These are phyloP conservation scores for Microbotryum intermedium DNA, from an alignment of 1,284 basidiomycete species.

Conservation along the genomic window DNA sequence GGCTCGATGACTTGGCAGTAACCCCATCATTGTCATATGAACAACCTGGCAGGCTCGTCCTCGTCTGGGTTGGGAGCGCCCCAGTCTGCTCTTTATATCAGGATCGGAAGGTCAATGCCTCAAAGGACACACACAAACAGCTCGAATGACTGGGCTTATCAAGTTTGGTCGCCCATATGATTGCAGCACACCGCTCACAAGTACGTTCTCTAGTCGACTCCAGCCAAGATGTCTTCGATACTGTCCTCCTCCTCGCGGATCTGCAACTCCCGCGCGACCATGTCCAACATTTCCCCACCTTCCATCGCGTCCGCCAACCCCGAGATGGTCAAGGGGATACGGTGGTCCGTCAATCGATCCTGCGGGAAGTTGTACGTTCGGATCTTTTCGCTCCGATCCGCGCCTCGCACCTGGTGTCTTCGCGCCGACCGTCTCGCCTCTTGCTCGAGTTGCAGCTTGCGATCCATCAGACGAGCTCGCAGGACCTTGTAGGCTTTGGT, in stretches of 20 bases:
- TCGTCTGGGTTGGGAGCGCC: too few species aligned
- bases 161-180: too few species aligned
- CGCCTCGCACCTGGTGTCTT: slow-evolving; percentile 62
- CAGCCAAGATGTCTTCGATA: slow-evolving; percentile 12
- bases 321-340: slow-evolving; percentile 66
- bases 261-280: slow-evolving; percentile 18
- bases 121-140: too few species aligned
- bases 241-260: slow-evolving; percentile 18
- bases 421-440: slow-evolving; percentile 60
- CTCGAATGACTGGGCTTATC: too few species aligned
- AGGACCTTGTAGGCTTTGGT: slow-evolving; percentile 81
- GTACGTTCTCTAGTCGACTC: too few species aligned
- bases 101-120: too few species aligned
- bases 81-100: too few species aligned
- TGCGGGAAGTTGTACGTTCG: slow-evolving; percentile 84
- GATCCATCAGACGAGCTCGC: slow-evolving; percentile 68
- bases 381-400: slow-evolving; percentile 82
- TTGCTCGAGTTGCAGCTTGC: slow-evolving; percentile 37
- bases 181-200: too few species aligned
- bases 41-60: too few species aligned
- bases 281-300: slow-evolving; percentile 49
- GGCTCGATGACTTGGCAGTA: too few species aligned
- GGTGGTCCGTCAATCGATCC: slow-evolving; percentile 86
- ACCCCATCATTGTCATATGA: too few species aligned
- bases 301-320: slow-evolving; percentile 68